phyloP scores from a whole-genome alignment of 2,329 filamentous ascomycete species.

The Pestalotiopsis sp. region DNA sequence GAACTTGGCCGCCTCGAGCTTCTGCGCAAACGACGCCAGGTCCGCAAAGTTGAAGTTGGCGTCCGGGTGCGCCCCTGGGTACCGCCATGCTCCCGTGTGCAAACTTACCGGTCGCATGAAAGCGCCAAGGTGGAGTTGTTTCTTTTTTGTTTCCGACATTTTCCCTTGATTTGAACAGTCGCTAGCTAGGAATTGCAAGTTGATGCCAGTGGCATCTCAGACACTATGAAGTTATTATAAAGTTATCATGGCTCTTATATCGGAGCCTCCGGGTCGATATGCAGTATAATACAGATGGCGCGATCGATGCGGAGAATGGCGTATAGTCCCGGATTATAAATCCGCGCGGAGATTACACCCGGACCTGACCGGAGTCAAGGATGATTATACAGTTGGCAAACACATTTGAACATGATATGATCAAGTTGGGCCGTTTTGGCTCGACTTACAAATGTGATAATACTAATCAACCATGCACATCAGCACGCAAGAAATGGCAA shows the following conservation, averaged over 20 bases:
- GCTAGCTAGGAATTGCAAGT: background rate
- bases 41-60: constrained; percentile 60
- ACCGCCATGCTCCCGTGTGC: constrained; percentile 59
- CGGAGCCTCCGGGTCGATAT: background rate
- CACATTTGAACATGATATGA: background rate
- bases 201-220: background rate
- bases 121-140: constrained; percentile 54
- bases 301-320: constrained; percentile 24
- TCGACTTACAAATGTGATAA: background rate
- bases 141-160: constrained; percentile 26
- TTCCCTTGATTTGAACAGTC: background rate
- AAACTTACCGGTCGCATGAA: constrained; percentile 61
- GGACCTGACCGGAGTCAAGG: background rate
- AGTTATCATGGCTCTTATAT: background rate
- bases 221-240: constrained; percentile 15
- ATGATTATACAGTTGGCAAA: background rate
- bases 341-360: constrained; percentile 1
- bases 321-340: constrained; percentile 15
- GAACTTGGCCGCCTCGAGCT: constrained; percentile 55
- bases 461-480: background rate
- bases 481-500: background rate
- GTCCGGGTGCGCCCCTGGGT: constrained; percentile 54
- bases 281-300: constrained; percentile 16
- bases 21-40: constrained; percentile 54
- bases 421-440: background rate